Base-by-base conservation (phyloP, 768 basidiomycete species). In the Podaxis sp. region DNA sequence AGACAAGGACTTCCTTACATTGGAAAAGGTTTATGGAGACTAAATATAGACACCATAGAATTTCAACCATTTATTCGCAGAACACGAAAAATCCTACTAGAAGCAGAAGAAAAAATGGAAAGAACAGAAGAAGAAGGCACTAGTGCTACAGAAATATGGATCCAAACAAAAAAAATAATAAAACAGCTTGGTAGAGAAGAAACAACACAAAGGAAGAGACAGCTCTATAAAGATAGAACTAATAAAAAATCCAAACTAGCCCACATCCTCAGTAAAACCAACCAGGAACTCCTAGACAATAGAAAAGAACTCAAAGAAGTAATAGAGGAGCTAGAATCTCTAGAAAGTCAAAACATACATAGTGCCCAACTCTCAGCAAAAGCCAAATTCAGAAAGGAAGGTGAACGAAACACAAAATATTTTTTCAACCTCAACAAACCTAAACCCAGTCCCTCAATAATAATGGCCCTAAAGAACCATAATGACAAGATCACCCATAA, bases 21-120 rank as follows among this genome's bases (percentile, higher is more conserved):
- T 19, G 77, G 76, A 0, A 67, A 64, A 58, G 78, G 77, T 5
- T 56, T 74, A 36, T 79, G 78, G 75, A 39, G 63, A 7, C 65
- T 76, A 4, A 70, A 71, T 3, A 7, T 0, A 22, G 56, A 59
- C 30, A 15, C 71, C 17, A 36, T 71, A 0, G 69, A 68, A 56
- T 69, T 74, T 46, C 6, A 49, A 17, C n/a, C 48, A 0, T 57
- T 57, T 9, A 44, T 57, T 0, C 0, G 8, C 26, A 22, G 15
- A 24, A 19, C 1, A 15, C 7, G 19, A 19, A 19, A 26, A 26
- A 2, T 30, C 7, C 13, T 57, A 28, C 30, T 11, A 42, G 12
- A 33, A 26, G 22, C 44, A 13, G 33, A 57, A 46, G 33, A 58
- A 12, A 15, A 15, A 30, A 38, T 26, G 48, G 48, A 55, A 17